Base-by-base conservation (phyloP, 2,329 filamentous ascomycete species). In the Fusarium staphyleae region DNA sequence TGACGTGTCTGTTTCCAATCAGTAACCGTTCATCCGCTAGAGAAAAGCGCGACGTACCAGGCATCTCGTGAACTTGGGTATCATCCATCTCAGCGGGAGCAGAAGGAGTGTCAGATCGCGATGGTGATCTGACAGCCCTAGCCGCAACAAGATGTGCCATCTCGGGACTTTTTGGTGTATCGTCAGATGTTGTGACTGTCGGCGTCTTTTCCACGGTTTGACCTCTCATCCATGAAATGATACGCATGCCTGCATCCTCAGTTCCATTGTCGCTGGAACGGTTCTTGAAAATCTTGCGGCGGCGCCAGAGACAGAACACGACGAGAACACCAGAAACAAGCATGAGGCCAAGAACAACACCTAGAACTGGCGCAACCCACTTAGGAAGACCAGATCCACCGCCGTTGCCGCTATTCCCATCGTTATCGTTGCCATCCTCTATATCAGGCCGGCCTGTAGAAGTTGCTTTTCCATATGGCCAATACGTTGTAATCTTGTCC, bases 331-430 rank as follows among this genome's bases (percentile, higher is more conserved):
- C 77, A 1, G 80, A 81, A 33, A 87, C 43, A 41, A 85, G 72
- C 36, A 87, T 78, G 33, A 88, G 60, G 3, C 84, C 85, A 2
- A 87, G 75, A 4, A 87, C 78, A 4, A 86, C 83, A 13, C 85
- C 85, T 0, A 88, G 71, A 2, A 89, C 81, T 1, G 87, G 85
- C 0, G 79, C 80, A 2, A 87, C 78, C 77, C 83, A 88, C 5
- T 71, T 71, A 0, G 85, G 83, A 3, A 83, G 77, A 16, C 77
- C 72, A 12, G 69, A 64, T 12, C 69, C 69, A 4, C 71, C 73
- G 2, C 72, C 68, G 5, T 62, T 61, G 8, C 60, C 54, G 6
- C 65, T 45, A 11, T 53, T 28, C 10, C 51, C 48, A 24, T 39
- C 62, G 14, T 70, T 69, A 32, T 62, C 63, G 6, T 51, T 41